Evolutionary conservation across 2,329 filamentous ascomycete genomes (phyloP), one percentile per base, ranked within the genome.

Genomic region (Harringtonia lauricola): DNA sequence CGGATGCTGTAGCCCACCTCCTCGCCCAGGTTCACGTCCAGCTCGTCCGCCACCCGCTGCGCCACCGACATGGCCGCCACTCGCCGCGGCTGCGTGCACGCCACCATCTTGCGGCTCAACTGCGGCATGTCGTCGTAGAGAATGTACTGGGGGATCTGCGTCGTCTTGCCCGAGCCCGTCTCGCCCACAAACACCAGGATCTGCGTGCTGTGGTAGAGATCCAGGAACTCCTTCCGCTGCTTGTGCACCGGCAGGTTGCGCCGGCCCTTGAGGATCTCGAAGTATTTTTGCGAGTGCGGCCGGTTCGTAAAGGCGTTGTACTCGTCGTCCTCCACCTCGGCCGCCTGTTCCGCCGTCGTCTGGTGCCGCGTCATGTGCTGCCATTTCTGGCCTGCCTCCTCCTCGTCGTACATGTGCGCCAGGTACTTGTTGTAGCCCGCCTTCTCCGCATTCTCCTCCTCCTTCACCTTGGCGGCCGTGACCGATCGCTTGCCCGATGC

Each of bases 1-100:
- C 92, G 87, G 62, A 98, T 96, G 63, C 86, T 96, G 70, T 96
- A 98, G 64, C 92, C 92, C 44, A 98, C 89, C 65, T 96, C 90
- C 53, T 95, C 81, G 47, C 92, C 92, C 22, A 98, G 74, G 47
- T 75, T 79, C 52, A 95, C 90, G 59, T 96, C 92, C 74, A 98
- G 83, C 67, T 98, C 92, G 58, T 95, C 81, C 24, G 94, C 88
- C 28, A 98, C 92, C 83, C 92, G 90, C 66, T 96, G 87, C 30
- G 92, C 92, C 17, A 98, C 92, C 38, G 89, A 95, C 88, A 95
- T 98, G 57, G 92, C 92, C 47, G 94, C 92, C 44, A 98, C 92
- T 77, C 92, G 86, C 62, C 94, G 84, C 50, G 92, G 92, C 65
- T 98, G 92, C 7, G 92, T 98, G 72, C 92, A 98, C 46, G 90